Evolutionary conservation across 345 rosid species (phyloP), one percentile per base, ranked within the genome.

Genomic region (Citrus reticulata): DNA sequence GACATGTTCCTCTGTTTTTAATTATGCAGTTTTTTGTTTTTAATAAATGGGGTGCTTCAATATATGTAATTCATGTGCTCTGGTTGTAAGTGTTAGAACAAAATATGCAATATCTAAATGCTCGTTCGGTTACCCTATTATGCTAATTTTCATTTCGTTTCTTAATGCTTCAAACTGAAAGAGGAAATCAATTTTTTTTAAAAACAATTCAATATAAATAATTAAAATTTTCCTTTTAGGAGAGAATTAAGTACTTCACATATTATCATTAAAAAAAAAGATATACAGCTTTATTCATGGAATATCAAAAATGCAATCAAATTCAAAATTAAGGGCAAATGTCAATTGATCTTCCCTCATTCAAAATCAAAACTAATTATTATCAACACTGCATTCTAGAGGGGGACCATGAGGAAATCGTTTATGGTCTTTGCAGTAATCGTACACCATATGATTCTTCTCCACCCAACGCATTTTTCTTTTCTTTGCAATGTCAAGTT

Each of bases 391-490:
- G 73, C 93, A 89, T 78, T 90, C 92, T 0, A 76, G 62, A 27
- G 91, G 91, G 1, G 84, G 40, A 37, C 91, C 92, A 29, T 84
- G 83, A 13, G 93, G 83, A 72, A 88, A 88, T 69, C 92, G 82
- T 65, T 85, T 81, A 27, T 1, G 58, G 75, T 90, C 89, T 1
- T 72, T 82, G 83, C 92, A 89, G 39, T 89, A 90, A 76, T 87
- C 81, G 49, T 89, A 90, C 3, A 89, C 81, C 90, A 86, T 87
- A 79, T 76, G 87, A 7, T 87, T 75, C 9, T 87, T 63, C 40
- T 86, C 91, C 63, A 85, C 91, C 92, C 93, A 90, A 51, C 81
- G 76, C 80, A 85, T 77, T 79, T 83, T 87, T 29, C 81, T 86
- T 17, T 46, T 19, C 78, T 80, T 84, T 5, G 73, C 74, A 16